These are phyloP conservation scores for Naganishia albida DNA, from an alignment of 1,284 basidiomycete species.

Conservation along the genomic window DNA sequence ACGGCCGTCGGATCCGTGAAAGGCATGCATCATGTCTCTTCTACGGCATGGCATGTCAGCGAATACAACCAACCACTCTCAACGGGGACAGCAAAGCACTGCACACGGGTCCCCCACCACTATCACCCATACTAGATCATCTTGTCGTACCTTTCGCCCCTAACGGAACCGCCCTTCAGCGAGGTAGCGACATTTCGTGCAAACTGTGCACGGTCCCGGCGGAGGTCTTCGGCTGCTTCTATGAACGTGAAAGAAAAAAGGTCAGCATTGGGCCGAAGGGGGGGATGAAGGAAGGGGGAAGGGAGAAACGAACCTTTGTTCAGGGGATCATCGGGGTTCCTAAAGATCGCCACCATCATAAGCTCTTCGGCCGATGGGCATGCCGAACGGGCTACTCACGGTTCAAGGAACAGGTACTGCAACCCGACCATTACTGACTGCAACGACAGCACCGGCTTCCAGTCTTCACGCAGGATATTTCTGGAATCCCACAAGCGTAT, in stretches of 20 bases:
- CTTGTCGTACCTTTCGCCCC: slow-evolving; percentile 73
- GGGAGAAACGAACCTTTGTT: slow-evolving; percentile 84
- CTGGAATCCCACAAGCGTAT: neutral
- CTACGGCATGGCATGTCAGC: no score
- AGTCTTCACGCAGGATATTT: slow-evolving; percentile 98
- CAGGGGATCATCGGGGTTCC: slow-evolving; percentile 93
- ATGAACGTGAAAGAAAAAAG: slow-evolving; percentile 35
- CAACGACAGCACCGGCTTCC: slow-evolving; percentile 95
- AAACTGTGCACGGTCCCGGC: slow-evolving; percentile 78
- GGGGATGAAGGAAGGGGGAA: slow-evolving; percentile 4
- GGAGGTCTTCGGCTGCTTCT: slow-evolving; percentile 95
- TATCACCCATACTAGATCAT: slow-evolving; percentile 53
- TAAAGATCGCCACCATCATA: slow-evolving; percentile 25
- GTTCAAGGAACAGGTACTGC: slow-evolving; percentile 97
- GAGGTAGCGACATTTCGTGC: slow-evolving; percentile 75
- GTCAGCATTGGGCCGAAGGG: neutral
- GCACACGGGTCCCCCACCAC: neutral
- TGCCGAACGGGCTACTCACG: slow-evolving; percentile 50
- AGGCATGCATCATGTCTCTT: no score
- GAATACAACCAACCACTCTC: no score
- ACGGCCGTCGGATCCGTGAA: no score
- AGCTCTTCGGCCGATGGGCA: neutral
- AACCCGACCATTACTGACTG: slow-evolving; percentile 97
- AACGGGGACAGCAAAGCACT: no score
- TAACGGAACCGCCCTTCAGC: slow-evolving; percentile 76